These are phyloP conservation scores for Sporothrix sp. DNA, from an alignment of 2,329 filamentous ascomycete genomes.

Conservation along the genomic window DNA sequence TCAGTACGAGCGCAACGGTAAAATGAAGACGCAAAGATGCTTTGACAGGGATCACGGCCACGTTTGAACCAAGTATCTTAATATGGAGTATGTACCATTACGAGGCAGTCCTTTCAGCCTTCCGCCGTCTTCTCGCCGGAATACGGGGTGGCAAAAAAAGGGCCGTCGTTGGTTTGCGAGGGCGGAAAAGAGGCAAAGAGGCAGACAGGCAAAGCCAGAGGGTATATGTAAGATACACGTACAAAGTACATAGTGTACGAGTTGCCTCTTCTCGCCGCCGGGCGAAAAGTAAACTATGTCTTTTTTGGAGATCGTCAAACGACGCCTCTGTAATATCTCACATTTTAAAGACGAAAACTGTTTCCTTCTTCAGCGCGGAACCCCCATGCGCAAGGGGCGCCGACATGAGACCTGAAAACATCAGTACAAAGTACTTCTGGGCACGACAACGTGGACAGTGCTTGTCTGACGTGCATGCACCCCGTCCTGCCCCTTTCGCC, in stretches of 20 bases:
- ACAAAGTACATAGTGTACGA: too few species aligned
- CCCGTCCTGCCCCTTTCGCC: not conserved
- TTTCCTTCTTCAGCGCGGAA: not conserved
- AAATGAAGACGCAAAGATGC: too few species aligned
- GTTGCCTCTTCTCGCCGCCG: too few species aligned
- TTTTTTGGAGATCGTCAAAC: not conserved
- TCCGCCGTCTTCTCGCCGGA: too few species aligned
- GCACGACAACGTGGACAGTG: not conserved
- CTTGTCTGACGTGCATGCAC: not conserved
- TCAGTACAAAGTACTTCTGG: not conserved
- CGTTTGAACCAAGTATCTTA: too few species aligned
- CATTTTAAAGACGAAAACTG: not conserved
- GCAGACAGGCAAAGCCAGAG: not conserved
- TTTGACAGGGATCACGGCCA: too few species aligned
- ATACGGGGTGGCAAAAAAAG: too few species aligned
- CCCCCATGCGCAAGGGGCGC: not conserved
- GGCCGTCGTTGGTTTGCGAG: not conserved
- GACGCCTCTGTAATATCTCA: not conserved
- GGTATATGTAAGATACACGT: too few species aligned
- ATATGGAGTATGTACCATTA: too few species aligned
- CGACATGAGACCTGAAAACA: not conserved
- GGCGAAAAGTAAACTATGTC: too few species aligned
- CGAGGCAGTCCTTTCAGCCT: too few species aligned
- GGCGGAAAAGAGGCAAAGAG: not conserved
- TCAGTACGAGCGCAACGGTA: not conserved